Evolutionary conservation across 2,329 filamentous ascomycete species (phyloP), one percentile per base, ranked within the genome.

Genomic region (Cyclaneusma minus): DNA sequence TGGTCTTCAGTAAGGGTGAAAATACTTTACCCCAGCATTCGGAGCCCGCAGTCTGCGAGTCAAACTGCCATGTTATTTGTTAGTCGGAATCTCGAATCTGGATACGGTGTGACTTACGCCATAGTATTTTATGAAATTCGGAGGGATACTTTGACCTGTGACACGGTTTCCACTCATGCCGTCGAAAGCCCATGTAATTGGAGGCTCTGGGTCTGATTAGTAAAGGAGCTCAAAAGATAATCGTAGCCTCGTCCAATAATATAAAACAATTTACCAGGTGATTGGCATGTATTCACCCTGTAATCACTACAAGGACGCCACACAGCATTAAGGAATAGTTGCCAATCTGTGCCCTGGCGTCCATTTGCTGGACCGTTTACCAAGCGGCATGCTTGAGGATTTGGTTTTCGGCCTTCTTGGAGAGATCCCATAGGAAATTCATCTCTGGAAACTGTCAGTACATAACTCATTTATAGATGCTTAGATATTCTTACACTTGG

Each of bases 371-470:
- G 24, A 11, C 30, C 30, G 21, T 33, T 35, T 15, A 17, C 18
- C 8, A 20, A n/a, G 8, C 18, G 18, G n/a, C 18, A 20, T 8
- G 18, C 18, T n/a, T 20, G 18, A n/a, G 18, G 18, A n/a, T 20
- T 20, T 20, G 8, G 18, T 8, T 20, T 14, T 23, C 24, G 18
- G 15, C 13, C 16, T 18, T 34, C 31, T 4, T 13, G 4, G 7
- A 34, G 19, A n/a, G 16, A 12, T 15, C 31, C 31, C 29, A 31
- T 31, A 16, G 31, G 31, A 22, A 34, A 34, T 18, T 34, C 31
- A 23, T 34, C 31, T 10, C 17, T 17, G 30, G 10, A 25, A 16
- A n/a, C n/a, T n/a, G n/a, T n/a, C n/a, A n/a, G n/a, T n/a, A n/a
- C n/a, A n/a, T n/a, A n/a, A n/a, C n/a, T n/a, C n/a, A n/a, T n/a